These are phyloP conservation scores for Arthrobotrys sphaeroides DNA, from an alignment of 2,329 filamentous ascomycete species.

Conservation along the genomic window DNA sequence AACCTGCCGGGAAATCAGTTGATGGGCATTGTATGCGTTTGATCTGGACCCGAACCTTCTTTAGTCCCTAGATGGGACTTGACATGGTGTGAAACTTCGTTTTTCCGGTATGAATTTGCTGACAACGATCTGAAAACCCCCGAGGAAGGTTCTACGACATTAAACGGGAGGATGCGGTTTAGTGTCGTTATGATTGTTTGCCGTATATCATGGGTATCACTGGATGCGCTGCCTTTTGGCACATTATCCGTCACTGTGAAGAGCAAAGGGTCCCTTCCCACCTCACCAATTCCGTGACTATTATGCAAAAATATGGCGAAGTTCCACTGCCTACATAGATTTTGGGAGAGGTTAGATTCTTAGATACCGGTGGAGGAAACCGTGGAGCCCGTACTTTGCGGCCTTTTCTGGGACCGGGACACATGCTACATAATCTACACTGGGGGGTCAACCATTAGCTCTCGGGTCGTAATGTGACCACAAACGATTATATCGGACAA, in stretches of 20 bases:
- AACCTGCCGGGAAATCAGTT: conserved; percentile 61
- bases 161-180: conserved; percentile 50
- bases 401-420: conserved; percentile 58
- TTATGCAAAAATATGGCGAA: conserved; percentile 71
- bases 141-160: conserved; percentile 54
- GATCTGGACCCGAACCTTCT: conserved; percentile 63
- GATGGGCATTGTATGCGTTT: neutral
- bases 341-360: neutral
- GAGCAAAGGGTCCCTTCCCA: conserved; percentile 68
- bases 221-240: conserved; percentile 68
- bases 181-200: conserved; percentile 54
- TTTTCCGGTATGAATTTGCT: conserved; percentile 57
- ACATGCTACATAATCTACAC: conserved; percentile 56
- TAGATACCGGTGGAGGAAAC: neutral
- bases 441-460: conserved; percentile 8
- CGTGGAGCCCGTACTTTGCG: conserved; percentile 23
- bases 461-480: neutral
- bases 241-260: conserved; percentile 71
- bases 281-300: conserved; percentile 59
- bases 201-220: conserved; percentile 41
- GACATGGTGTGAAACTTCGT: conserved; percentile 72
- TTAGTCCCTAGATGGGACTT: conserved; percentile 74
- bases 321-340: conserved; percentile 74
- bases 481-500: neutral
- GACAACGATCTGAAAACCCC: conserved; percentile 54